phyloP scores from a whole-genome alignment of 2,329 filamentous ascomycete species.

The Aspergillus sp. region DNA sequence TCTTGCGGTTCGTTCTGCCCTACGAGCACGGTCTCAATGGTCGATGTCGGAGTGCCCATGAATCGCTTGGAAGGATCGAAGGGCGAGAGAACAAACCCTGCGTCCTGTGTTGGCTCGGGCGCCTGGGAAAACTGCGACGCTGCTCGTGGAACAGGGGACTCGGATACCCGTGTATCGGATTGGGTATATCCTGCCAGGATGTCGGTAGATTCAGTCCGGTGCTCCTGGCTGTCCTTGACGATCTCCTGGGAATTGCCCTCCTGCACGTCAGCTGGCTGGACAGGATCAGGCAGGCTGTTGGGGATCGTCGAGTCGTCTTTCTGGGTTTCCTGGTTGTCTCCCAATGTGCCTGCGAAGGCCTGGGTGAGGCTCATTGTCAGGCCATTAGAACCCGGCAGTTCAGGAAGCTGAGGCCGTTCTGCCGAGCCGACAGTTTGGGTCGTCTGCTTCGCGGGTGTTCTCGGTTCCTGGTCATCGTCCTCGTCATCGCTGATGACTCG shows the following conservation, averaged over 20 bases:
- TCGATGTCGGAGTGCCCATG: constrained; percentile 55
- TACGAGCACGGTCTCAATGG: constrained; percentile 58
- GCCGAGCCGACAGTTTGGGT: constrained; percentile 19
- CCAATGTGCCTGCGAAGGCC: constrained; percentile 85
- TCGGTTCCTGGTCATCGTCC: constrained; percentile 28
- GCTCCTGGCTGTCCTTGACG: constrained; percentile 48
- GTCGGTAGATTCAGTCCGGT: constrained; percentile 31
- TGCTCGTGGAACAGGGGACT: constrained; percentile 26
- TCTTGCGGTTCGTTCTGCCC: constrained; percentile 33
- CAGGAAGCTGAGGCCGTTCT: constrained; percentile 54
- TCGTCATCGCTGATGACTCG: constrained; percentile 61
- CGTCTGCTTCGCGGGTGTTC: constrained; percentile 24
- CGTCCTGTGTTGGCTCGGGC: constrained; percentile 71
- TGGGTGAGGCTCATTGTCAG: constrained; percentile 65
- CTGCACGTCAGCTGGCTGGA: constrained; percentile 48
- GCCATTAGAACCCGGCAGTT: constrained; percentile 44
- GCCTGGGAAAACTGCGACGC: constrained; percentile 59
- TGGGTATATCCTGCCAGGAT: constrained; percentile 35
- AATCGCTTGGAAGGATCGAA: constrained; percentile 60
- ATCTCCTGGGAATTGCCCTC: constrained; percentile 55
- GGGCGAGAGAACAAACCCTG: constrained; percentile 63
- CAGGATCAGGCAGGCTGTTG: constrained; percentile 41
- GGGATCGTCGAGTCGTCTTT: constrained; percentile 43
- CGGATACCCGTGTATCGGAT: constrained; percentile 24
- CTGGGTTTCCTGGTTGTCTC: constrained; percentile 43